These are phyloP conservation scores for Cucurbita maxima DNA, from an alignment of 306 rosid species.

Conservation along the genomic window DNA sequence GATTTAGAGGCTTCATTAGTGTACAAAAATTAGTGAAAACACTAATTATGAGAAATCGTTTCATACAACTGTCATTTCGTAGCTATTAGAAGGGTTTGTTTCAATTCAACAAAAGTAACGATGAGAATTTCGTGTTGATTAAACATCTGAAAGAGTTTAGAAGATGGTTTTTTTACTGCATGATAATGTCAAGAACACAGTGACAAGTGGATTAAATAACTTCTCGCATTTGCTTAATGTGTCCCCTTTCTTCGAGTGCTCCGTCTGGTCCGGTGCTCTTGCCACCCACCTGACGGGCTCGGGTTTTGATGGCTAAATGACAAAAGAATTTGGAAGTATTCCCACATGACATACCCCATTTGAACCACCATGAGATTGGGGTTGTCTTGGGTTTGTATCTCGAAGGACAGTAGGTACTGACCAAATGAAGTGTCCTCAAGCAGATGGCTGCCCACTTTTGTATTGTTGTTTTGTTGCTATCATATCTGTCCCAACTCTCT, in stretches of 20 bases:
- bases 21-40: background rate
- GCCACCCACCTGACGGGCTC: no score
- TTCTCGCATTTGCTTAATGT: no score
- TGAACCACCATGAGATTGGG: conserved; percentile 8
- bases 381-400: background rate
- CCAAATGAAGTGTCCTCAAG: conserved; percentile 7
- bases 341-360: background rate
- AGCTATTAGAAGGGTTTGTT: no score
- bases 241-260: no score
- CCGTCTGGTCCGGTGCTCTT: no score
- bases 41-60: background rate
- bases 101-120: background rate
- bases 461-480: background rate
- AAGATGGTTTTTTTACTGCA: no score
- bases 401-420: conserved; percentile 4
- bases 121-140: no score
- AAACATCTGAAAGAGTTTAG: no score
- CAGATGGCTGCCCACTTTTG: conserved; percentile 6
- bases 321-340: background rate
- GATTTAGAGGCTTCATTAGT: background rate
- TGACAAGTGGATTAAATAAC: no score
- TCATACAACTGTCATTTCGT: background rate
- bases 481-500: conserved; percentile 3
- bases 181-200: no score
- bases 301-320: background rate